A percentile compares a stretch with the other conserved stretches of the same genome.
Evolutionary conservation across 306 rosid genomes (phyloP).

Genomic region (Canavalia ensiformis): DNA sequence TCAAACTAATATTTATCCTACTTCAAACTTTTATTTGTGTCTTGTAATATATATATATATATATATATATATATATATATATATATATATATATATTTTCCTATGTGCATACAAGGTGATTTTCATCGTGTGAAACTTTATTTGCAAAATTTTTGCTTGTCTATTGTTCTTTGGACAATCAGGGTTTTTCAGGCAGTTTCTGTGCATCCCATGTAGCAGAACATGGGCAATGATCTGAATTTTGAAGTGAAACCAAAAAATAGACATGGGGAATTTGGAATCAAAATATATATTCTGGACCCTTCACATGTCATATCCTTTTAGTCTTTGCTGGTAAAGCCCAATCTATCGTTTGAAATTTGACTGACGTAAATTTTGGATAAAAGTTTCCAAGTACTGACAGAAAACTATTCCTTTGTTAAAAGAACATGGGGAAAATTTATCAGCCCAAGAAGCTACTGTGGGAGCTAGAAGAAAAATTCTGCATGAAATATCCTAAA

Average conservation of each 20-base stretch:
- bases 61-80: not conserved
- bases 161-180: constrained; percentile 30
- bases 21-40: not conserved
- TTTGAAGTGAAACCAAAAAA: constrained; percentile 32
- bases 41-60: not conserved
- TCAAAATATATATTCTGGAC: not conserved
- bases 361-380: too few relatives aligned
- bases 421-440: too few relatives aligned
- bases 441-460: too few relatives aligned
- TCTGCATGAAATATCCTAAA: too few relatives aligned
- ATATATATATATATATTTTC: not conserved
- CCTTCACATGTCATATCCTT: too few relatives aligned
- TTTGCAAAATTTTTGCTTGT: not conserved
- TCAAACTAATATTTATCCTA: not conserved
- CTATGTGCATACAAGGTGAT: not conserved
- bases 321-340: too few relatives aligned
- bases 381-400: too few relatives aligned
- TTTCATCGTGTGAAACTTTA: not conserved
- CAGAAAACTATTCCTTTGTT: too few relatives aligned
- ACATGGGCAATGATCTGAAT: constrained; percentile 33
- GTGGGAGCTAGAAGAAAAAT: too few relatives aligned
- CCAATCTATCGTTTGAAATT: too few relatives aligned
- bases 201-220: constrained; percentile 18
- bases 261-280: constrained; percentile 6
- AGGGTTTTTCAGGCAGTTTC: constrained; percentile 23